Percentiles rank a stretch among this genome's conserved stretches.
These are phyloP conservation scores for Mycena indigotica DNA, from an alignment of 768 basidiomycete genomes.

Conservation along the genomic window DNA sequence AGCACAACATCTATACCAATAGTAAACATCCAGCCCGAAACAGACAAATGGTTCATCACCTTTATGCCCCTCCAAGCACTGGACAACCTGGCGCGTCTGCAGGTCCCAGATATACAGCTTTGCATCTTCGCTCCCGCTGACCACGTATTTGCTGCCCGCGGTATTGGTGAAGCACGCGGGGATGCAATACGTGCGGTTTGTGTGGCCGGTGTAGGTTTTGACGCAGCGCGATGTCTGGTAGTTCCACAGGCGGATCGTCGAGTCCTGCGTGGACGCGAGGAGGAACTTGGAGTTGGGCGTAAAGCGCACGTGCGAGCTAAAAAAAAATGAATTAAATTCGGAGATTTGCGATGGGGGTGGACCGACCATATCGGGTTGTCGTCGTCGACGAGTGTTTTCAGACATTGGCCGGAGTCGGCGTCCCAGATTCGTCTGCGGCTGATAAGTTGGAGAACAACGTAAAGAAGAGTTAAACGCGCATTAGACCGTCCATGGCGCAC, in stretches of 20 bases:
- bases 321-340: not conserved
- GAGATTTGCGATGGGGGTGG: no score
- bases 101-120: constrained; percentile 91
- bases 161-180: constrained; percentile 66
- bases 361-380: constrained; percentile 89
- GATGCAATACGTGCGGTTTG: constrained; percentile 83
- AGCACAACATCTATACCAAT: constrained; percentile 61
- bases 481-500: constrained; percentile 94
- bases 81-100: constrained; percentile 75
- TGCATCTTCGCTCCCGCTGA: constrained; percentile 89
- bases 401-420: constrained; percentile 93
- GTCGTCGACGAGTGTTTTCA: constrained; percentile 96
- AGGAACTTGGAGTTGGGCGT: constrained; percentile 92
- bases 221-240: constrained; percentile 88
- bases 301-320: constrained; percentile 84
- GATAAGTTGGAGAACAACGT: constrained; percentile 5
- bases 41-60: constrained; percentile 45
- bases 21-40: not conserved
- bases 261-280: constrained; percentile 91
- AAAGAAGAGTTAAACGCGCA: constrained; percentile 55
- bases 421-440: constrained; percentile 91
- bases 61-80: constrained; percentile 77
- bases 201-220: constrained; percentile 89
- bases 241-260: constrained; percentile 93
- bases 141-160: constrained; percentile 61